phyloP scores from a whole-genome alignment of 1,284 basidiomycete species.

The Peniophora sp. region DNA sequence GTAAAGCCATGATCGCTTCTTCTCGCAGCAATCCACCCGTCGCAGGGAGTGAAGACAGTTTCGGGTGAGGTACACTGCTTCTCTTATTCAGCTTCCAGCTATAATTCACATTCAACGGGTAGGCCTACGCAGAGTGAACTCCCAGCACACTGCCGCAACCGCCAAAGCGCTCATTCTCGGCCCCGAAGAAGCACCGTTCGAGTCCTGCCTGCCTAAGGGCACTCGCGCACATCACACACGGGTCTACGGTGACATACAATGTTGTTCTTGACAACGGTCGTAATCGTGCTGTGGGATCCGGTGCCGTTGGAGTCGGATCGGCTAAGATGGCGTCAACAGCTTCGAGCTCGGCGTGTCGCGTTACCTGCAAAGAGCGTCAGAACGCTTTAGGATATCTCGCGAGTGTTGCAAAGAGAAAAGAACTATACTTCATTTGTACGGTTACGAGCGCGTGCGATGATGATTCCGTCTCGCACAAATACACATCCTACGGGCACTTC shows the following conservation, averaged over 20 bases:
- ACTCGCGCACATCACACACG: conserved; percentile 98
- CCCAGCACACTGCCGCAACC: conserved; percentile 94
- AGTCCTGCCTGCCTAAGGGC: conserved; percentile 93
- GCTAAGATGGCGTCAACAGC: conserved; percentile 89
- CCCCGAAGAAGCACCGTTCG: conserved; percentile 87
- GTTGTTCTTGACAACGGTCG: conserved; percentile 76
- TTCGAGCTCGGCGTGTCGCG: conserved; percentile 95
- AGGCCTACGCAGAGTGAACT: conserved; percentile 68
- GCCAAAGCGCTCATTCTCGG: conserved; percentile 94
- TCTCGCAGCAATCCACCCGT: conserved; percentile 82
- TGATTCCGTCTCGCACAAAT: conserved; percentile 71
- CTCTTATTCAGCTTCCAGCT: background rate
- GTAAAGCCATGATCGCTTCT: conserved; percentile 91
- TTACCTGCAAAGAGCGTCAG: conserved; percentile 62
- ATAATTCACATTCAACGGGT: background rate
- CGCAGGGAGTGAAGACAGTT: conserved; percentile 71
- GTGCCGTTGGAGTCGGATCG: conserved; percentile 48
- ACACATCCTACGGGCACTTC: conserved; percentile 98
- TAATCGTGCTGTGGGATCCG: conserved; percentile 14
- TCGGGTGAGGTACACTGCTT: conserved; percentile 54
- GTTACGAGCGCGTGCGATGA: conserved; percentile 87
- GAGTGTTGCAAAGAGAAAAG: background rate
- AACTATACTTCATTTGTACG: conserved; percentile 84
- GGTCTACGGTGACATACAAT: conserved; percentile 97
- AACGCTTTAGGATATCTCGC: conserved; percentile 3